Evolutionary conservation across 2,329 filamentous ascomycete genomes (phyloP).

Genomic region (Botrytis squamosa): DNA sequence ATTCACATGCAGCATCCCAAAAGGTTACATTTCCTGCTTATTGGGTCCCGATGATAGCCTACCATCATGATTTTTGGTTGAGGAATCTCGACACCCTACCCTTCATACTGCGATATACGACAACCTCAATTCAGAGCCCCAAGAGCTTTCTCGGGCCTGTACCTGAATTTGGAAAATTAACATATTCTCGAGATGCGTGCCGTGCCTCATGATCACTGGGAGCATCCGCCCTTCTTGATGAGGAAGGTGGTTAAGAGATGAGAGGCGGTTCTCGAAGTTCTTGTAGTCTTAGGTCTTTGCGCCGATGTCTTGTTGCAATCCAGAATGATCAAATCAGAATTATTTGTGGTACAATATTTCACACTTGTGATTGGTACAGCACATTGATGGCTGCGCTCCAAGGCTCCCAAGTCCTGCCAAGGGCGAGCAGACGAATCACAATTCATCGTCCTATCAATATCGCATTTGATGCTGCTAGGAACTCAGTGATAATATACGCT

Average conservation of each 20-base stretch:
- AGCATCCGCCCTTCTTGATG: neutral
- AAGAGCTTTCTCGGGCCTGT: neutral
- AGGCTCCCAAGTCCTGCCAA: neutral
- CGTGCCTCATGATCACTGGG: constrained; percentile 7
- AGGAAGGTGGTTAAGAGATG: constrained; percentile 12
- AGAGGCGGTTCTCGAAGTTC: neutral
- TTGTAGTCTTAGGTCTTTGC: neutral
- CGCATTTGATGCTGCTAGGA: neutral
- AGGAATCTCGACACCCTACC: neutral
- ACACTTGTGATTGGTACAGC: constrained; percentile 12
- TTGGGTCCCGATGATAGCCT: neutral
- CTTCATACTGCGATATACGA: neutral
- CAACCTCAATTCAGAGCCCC: neutral
- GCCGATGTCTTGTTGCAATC: constrained; percentile 7
- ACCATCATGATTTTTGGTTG: neutral
- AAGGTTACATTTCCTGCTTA: neutral
- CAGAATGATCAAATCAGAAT: constrained; percentile 9
- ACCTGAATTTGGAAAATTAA: neutral
- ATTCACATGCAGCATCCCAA: neutral
- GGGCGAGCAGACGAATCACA: neutral
- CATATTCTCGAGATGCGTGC: neutral
- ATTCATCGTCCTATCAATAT: neutral
- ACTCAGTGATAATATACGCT: neutral
- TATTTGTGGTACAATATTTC: neutral
- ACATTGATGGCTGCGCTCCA: neutral